Evolutionary conservation across 306 rosid genomes (phyloP), one percentile per base, ranked within the genome.

Genomic region (Boehmeria nivea): DNA sequence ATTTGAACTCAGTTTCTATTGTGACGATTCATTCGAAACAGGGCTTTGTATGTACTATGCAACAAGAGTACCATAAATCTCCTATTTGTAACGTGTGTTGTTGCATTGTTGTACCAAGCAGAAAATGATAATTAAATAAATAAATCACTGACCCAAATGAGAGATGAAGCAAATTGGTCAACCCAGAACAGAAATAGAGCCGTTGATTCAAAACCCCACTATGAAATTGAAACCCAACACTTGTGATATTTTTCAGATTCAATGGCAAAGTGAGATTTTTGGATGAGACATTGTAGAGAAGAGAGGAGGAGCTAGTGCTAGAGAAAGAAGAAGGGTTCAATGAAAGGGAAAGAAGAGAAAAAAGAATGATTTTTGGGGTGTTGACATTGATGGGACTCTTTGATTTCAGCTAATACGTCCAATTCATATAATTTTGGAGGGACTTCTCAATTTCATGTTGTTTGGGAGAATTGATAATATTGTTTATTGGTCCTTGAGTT

Each of bases 351-450:
- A 16, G 46, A 8, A 24, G 6, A 20, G 31, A 34, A n/a, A 37
- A 33, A 54, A 43, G 26, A 57, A 18, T 28, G 38, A 33, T 53
- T 14, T 56, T 63, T 67, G 11, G 33, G 26, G 51, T 49, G 66
- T 26, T 51, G 52, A 52, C 39, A 24, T 11, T 51, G 27, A 42
- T 3, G 44, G 20, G 54, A 20, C 33, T 11, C 44, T 21, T 21
- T 21, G 38, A 53, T 25, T 22, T 33, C 60, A 50, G 48, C 75
- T 31, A 57, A 45, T 7, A 11, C 9, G 51, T 2, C 22, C 48
- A 16, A 17, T 17, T 27, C 31, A 43, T 26, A 17, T 37, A 14
- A 7, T 25, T n/a, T 24, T 31, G 47, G n/a, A n/a, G n/a, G n/a
- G n/a, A n/a, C n/a, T n/a, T n/a, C n/a, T n/a, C n/a, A n/a, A n/a